A percentile compares a stretch with the other conserved stretches of the same genome.
Evolutionary conservation across 108 stramenopile genomes (phyloP).

Genomic region (Conticribra weissflogii): DNA sequence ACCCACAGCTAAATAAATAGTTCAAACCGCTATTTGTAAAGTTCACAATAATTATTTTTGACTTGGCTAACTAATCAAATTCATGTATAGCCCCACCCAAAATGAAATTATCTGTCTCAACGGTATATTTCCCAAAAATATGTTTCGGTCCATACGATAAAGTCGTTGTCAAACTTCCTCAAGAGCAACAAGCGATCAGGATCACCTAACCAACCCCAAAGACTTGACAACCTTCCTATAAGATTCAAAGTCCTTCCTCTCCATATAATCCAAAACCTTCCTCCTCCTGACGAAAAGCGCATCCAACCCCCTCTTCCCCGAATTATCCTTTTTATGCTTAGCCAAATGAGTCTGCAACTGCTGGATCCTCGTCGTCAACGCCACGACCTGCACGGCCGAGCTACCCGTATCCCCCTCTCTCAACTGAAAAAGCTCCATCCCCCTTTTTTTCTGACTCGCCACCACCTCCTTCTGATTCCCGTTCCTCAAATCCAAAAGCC

Average conservation of each 20-base stretch:
- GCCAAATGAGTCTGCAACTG: slow-evolving; percentile 86
- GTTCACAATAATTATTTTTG: no score
- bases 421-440: slow-evolving; percentile 89
- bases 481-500: slow-evolving; percentile 80
- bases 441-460: slow-evolving; percentile 76
- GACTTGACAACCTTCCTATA: slow-evolving; percentile 88
- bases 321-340: slow-evolving; percentile 84
- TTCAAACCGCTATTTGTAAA: no score
- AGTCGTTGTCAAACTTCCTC: neutral
- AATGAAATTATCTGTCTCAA: no score
- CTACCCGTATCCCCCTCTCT: slow-evolving; percentile 83
- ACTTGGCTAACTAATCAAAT: neutral
- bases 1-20: neutral
- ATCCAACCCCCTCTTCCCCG: slow-evolving; percentile 83
- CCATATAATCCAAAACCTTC: slow-evolving; percentile 92
- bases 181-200: neutral
- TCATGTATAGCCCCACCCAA: no score
- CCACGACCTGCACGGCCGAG: slow-evolving; percentile 63
- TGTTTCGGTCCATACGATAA: no score
- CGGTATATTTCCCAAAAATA: no score
- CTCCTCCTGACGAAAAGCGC: slow-evolving; percentile 80
- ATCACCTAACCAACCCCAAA: slow-evolving; percentile 75
- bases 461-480: slow-evolving; percentile 80
- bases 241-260: slow-evolving; percentile 86
- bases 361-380: slow-evolving; percentile 89